Evolutionary conservation across 139 green algal species (phyloP), one percentile per base, ranked within the genome.

Genomic region (Bryopsis sp.): DNA sequence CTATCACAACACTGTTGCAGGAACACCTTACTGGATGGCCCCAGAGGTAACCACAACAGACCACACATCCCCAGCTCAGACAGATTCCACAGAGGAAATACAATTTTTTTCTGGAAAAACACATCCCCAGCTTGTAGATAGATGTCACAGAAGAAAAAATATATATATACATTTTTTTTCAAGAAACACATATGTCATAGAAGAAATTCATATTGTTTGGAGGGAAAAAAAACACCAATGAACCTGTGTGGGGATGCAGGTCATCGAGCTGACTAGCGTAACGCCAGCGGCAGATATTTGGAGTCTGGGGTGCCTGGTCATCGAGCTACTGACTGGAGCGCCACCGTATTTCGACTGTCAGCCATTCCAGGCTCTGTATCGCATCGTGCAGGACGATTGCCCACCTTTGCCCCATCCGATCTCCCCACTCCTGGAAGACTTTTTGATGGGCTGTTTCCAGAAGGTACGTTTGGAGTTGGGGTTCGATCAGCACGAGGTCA

Each of bases 1-100:
- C 47, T 72, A 60, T 38, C 15, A 43, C 28, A 47, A 83, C 39
- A 74, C 82, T 32, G 83, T 89, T 8, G 93, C 93, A 22, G 93
- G 93, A 26, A 95, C 92, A 4, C 92, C 93, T 2, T 98, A 96
- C 78, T 96, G 91, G 91, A 96, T 97, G 89, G 91, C 91, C 2
- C 91, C 91, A 35, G 90, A 97, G 82, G 92, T 95, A 28, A 72
- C 77, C 37, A 57, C 58, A 47, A 7, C 48, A 34, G n/a, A n/a
- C n/a, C n/a, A n/a, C n/a, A n/a, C n/a, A n/a, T n/a, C n/a, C n/a
- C n/a, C n/a, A n/a, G n/a, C n/a, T n/a, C n/a, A n/a, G n/a, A n/a
- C n/a, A n/a, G n/a, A n/a, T n/a, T n/a, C n/a, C n/a, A n/a, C n/a
- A n/a, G n/a, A n/a, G n/a, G n/a, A n/a, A n/a, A n/a, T n/a, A n/a